A percentile compares a stretch with the other conserved stretches of the same genome.
phyloP scores from a whole-genome alignment of 108 stramenopile species.

The Pseudonitzschia delicatissima region DNA sequence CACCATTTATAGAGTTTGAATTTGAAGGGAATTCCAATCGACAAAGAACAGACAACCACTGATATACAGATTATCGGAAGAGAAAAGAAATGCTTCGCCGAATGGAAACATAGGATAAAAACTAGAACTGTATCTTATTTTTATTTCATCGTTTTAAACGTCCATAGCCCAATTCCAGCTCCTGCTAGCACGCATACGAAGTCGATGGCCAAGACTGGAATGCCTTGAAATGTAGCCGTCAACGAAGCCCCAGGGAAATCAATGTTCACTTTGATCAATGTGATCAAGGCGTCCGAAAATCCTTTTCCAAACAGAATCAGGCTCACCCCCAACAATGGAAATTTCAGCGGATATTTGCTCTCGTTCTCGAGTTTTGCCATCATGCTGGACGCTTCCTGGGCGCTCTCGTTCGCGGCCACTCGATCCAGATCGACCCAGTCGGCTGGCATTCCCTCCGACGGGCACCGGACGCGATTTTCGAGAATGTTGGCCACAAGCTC shows the following conservation, averaged over 20 bases:
- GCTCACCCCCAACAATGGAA: constrained; percentile 30
- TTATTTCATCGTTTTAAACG: constrained; percentile 35
- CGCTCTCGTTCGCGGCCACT: background rate
- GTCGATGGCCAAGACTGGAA: constrained; percentile 36
- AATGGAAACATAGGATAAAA: too few relatives aligned
- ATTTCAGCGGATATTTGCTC: constrained; percentile 36
- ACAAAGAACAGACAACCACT: too few relatives aligned
- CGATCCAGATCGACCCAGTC: constrained; percentile 13
- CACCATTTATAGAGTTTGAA: too few relatives aligned
- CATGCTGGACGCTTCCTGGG: constrained; percentile 8
- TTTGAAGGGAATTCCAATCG: too few relatives aligned
- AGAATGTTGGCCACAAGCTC: constrained; percentile 22
- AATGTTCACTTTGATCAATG: constrained; percentile 34
- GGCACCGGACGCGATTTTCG: constrained; percentile 10
- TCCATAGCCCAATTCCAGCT: constrained; percentile 19
- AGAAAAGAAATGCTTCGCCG: too few relatives aligned
- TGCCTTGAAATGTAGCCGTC: constrained; percentile 26
- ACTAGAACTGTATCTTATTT: too few relatives aligned
- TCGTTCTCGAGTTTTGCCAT: constrained; percentile 21
- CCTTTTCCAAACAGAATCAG: constrained; percentile 34
- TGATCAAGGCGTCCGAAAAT: constrained; percentile 32
- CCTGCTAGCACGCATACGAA: constrained; percentile 18
- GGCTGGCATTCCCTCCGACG: constrained; percentile 22
- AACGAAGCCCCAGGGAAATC: constrained; percentile 31
- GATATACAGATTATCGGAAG: too few relatives aligned